Evolutionary conservation across 768 basidiomycete species (phyloP), one percentile per base, ranked within the genome.

Genomic region (Rhodotorula diobovata): DNA sequence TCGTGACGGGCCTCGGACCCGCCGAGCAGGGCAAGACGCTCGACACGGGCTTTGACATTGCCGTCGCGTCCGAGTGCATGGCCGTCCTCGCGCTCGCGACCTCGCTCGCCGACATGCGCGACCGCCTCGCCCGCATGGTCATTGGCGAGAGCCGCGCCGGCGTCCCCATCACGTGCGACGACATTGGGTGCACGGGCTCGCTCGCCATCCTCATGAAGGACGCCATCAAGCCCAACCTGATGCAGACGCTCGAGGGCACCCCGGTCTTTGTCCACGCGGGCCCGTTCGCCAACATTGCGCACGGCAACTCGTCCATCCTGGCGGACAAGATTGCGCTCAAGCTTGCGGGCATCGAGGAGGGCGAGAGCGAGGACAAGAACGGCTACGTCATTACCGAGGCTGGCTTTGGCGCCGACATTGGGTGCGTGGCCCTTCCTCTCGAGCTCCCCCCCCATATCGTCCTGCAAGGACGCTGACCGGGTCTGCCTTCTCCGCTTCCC

Each of bases 251-350:
- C 51, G 73, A 88, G 87, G 95, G 95, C 55, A 99, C 95, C 2
- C 95, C 95, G 50, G 96, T 99, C 73, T 97, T 99, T 79, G 96
- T 99, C 10, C 95, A 98, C 80, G 95, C 95, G 9, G 95, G 95
- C 64, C 96, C 95, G 37, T 99, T 99, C 80, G 95, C 95, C 75
- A 98, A 99, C 84, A 99, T 99, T 72, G 95, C 95, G 2, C 95
- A 98, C 78, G 92, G 78, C 45, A 99, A 98, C 82, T 97, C 94
- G 2, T 98, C 95, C 51, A 95, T 99, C 80, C 86, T 99, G 70
- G 95, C 95, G n/a, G 95, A 99, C 81, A 87, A 89, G 64, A 88
- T 99, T 64, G 95, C 95, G 43, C 86, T 99, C 77, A 99, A 99
- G 82, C 88, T 99, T 35, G 95, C 93, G 28, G 95, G 95, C 69